Base-by-base conservation (phyloP, 2,329 filamentous ascomycete species). In the Ceratocystis destructans region DNA sequence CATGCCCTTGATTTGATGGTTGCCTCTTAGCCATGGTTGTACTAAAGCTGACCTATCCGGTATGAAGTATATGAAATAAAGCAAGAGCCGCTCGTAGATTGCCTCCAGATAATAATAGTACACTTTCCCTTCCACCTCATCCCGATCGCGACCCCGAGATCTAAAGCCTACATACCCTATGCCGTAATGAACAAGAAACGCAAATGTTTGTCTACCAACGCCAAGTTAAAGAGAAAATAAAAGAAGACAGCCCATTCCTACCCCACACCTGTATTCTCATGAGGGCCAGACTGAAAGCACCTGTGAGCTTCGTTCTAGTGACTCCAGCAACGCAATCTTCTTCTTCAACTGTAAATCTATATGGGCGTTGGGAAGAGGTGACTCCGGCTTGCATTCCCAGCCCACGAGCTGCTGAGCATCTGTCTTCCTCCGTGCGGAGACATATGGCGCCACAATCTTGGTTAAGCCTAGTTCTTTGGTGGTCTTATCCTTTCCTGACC, bases 321-420 rank as follows among this genome's bases (percentile, higher is more conserved):
- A 66, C 48, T 68, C 66, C 41, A 68, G 44, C 59, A 68, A 22
- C 10, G 64, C 46, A 50, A 66, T 63, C 64, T 68, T 68, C 66
- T 65, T 57, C 48, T 68, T 61, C 25, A 67, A 37, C 41, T 65
- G 46, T 41, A 31, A 8, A 41, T 62, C 61, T 7, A 45, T 45
- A 10, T 50, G 10, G 17, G 62, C 31, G 45, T 55, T 22, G 59
- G 59, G 12, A 61, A 25, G n/a, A 17, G 22, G 12, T 28, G 41
- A 41, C n/a, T 22, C 6, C n/a, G 10, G n/a, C 33, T 10, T 67
- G 17, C 41, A 37, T 20, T 63, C 64, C 66, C 66, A 67, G 20
- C 63, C 59, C 25, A 57, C 41, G 2, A 64, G 33, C 10, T 45
- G 46, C 28, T 48, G 37, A 7, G 20, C 12, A 31, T 28, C 15